Evolutionary conservation across 495 filamentous ascomycete species (phyloP), one percentile per base, ranked within the genome.

Genomic region (Cercophora newfieldiana): DNA sequence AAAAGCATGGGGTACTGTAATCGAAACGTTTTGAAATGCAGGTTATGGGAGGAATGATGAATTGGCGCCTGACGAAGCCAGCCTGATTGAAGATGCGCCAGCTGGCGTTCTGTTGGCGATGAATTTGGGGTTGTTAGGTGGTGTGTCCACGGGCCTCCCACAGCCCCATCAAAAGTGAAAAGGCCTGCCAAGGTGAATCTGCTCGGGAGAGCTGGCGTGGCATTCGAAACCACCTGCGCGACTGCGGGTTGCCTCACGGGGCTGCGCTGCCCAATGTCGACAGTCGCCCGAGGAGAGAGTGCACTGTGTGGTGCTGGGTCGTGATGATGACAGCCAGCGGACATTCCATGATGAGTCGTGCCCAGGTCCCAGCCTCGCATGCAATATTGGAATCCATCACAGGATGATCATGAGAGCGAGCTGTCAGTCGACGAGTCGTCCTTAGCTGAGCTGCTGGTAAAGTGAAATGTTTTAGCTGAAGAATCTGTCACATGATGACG

Each of bases 401-500:
- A 44, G 12, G 37, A 16, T 44, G 37, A n/a, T n/a, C n/a, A n/a
- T n/a, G n/a, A n/a, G n/a, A 14, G 37, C 50, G 10, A 53, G 50
- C 50, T 53, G 7, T 53, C n/a, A 53, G 4, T 7, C n/a, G n/a
- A n/a, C n/a, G n/a, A n/a, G n/a, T n/a, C n/a, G n/a, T n/a, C 19
- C 25, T n/a, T 8, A 19, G 24, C 26, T 12, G 28, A 16, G 25
- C 54, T 22, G 26, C 22, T 28, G 54, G 6, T 30, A 29, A n/a
- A 57, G 2, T 7, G 3, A 8, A 30, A n/a, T 14, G 25, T 5
- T 28, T 6, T 1, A 29, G 22, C 24, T 57, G 21, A 28, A 31
- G 4, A 26, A 21, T 2, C 19, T 58, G 26, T 74, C 72, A 74
- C 69, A 70, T 74, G 72, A 74, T 69, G 69, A 59, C 44, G 61